A percentile compares a stretch with the other conserved stretches of the same genome.
Evolutionary conservation across 2,329 filamentous ascomycete genomes (phyloP).

Genomic region (Verticillium isaacii): DNA sequence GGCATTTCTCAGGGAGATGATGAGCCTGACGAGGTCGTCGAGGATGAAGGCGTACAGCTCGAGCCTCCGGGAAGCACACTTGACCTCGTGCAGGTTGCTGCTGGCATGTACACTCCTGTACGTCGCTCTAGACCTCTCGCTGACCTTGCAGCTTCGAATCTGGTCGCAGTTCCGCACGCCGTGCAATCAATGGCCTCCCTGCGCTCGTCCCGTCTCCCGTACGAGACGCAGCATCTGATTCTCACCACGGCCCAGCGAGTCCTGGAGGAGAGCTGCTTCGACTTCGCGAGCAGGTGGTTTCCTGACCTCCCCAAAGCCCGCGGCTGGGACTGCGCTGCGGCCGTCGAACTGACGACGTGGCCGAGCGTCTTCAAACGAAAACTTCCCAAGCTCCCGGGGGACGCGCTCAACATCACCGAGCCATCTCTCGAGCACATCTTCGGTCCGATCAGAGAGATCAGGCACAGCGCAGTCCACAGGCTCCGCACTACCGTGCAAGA

Average conservation of each 20-base stretch:
- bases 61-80: neutral
- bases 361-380: conserved; percentile 17
- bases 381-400: conserved; percentile 18
- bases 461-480: conserved; percentile 27
- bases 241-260: conserved; percentile 27
- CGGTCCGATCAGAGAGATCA: conserved; percentile 17
- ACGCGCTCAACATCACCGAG: conserved; percentile 4
- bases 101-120: neutral
- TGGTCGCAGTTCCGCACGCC: neutral
- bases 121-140: neutral
- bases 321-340: conserved; percentile 26
- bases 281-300: conserved; percentile 27
- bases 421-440: conserved; percentile 16
- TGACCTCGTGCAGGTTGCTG: neutral
- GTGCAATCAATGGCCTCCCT: conserved; percentile 14
- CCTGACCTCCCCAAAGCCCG: conserved; percentile 20
- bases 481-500: conserved; percentile 18
- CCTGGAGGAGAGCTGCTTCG: conserved; percentile 33
- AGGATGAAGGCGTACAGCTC: neutral
- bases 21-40: neutral
- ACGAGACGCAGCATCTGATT: conserved; percentile 28
- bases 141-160: neutral
- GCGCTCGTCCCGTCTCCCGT: conserved; percentile 26
- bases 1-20: neutral
- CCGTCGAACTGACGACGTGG: conserved; percentile 31